A percentile compares a stretch with the other conserved stretches of the same genome.
These are phyloP conservation scores for Trichoderma sp. DNA, from an alignment of 2,329 filamentous ascomycete species.

Conservation along the genomic window DNA sequence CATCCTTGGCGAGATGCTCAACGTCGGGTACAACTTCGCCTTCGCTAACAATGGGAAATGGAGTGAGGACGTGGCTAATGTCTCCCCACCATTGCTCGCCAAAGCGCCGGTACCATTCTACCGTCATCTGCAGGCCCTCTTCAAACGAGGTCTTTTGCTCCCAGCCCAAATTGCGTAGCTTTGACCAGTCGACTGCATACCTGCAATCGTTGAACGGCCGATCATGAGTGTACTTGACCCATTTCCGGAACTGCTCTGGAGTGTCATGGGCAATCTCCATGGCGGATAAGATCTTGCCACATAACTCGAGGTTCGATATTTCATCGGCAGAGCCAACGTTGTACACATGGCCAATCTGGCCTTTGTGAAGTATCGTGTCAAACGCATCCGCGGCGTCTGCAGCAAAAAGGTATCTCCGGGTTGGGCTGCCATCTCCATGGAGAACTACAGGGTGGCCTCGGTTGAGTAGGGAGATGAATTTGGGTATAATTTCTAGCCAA, in stretches of 20 bases:
- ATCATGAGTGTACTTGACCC: constrained; percentile 75
- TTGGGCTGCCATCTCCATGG: constrained; percentile 75
- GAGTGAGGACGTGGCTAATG: constrained; percentile 67
- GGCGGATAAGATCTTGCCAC: constrained; percentile 62
- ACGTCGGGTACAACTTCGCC: constrained; percentile 56
- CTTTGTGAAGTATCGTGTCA: constrained; percentile 80
- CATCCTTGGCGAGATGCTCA: constrained; percentile 37
- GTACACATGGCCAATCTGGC: constrained; percentile 73
- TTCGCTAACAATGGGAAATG: constrained; percentile 63
- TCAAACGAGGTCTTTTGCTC: constrained; percentile 65
- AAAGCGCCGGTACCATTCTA: constrained; percentile 69
- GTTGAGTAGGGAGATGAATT: constrained; percentile 73
- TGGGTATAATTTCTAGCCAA: constrained; percentile 73
- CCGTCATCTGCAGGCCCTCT: constrained; percentile 63
- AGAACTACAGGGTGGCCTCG: constrained; percentile 67
- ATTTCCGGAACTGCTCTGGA: constrained; percentile 57
- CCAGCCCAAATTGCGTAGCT: constrained; percentile 69
- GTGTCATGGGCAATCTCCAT: constrained; percentile 58
- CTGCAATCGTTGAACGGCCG: constrained; percentile 76
- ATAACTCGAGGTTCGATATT: constrained; percentile 72
- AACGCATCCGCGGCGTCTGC: constrained; percentile 80
- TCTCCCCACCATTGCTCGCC: constrained; percentile 73
- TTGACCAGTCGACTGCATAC: constrained; percentile 71
- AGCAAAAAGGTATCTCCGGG: constrained; percentile 74
- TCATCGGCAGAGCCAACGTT: constrained; percentile 80